Conservation (phyloP, 2,329 filamentous ascomycete species). For the Beauveria medogensis region DNA sequence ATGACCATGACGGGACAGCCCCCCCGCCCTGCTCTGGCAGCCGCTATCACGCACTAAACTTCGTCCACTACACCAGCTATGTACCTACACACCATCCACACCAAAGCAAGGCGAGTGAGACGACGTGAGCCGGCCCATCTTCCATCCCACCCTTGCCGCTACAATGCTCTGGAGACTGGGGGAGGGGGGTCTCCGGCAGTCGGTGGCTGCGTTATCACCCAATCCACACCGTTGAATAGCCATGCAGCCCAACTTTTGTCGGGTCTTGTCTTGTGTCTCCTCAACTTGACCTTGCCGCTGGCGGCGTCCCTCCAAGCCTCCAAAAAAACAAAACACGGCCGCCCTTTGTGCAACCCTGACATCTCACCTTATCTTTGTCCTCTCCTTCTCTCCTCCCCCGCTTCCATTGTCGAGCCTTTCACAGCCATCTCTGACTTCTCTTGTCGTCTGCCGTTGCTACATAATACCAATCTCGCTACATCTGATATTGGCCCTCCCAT, state of each 20-base stretch:
- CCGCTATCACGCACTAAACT: conserved; percentile 1
- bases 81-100: background rate
- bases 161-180: conserved; percentile 7
- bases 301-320: background rate
- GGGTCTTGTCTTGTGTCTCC: background rate
- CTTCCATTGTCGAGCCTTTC: background rate
- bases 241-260: conserved; percentile 8
- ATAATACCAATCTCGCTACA: background rate
- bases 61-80: background rate
- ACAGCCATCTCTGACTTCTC: background rate
- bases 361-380: background rate
- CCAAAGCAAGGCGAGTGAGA: background rate
- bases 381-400: background rate
- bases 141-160: conserved; percentile 6
- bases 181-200: conserved; percentile 2
- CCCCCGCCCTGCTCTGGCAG: background rate
- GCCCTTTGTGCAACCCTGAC: conserved; percentile 1
- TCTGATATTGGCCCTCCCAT: background rate
- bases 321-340: background rate
- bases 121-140: background rate
- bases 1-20: background rate
- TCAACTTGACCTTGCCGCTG: conserved; percentile 9
- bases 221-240: conserved; percentile 10
- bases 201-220: conserved; percentile 12
- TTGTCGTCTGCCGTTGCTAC: background rate